Percentiles rank a stretch among this genome's conserved stretches.
These are phyloP conservation scores for Trichoderma sp. DNA, from an alignment of 2,329 filamentous ascomycete species.

Conservation along the genomic window DNA sequence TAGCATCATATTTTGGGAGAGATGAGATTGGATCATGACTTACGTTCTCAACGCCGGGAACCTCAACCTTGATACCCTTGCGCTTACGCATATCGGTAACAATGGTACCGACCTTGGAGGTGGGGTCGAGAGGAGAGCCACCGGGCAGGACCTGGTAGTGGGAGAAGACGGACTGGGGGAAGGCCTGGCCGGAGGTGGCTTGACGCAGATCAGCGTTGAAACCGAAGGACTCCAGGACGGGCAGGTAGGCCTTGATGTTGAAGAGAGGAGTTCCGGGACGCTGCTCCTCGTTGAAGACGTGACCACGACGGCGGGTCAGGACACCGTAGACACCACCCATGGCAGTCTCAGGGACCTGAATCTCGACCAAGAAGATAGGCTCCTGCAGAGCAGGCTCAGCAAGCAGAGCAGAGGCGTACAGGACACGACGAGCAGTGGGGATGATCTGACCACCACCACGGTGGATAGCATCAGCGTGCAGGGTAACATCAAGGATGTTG, in stretches of 20 bases:
- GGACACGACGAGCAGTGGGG: conserved; percentile 93
- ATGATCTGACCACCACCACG: conserved; percentile 99
- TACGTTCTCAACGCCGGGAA: conserved; percentile 94
- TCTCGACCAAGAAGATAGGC: conserved; percentile 98
- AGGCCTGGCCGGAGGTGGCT: conserved; percentile 93
- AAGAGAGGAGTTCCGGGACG: conserved; percentile 98
- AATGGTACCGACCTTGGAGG: conserved; percentile 78
- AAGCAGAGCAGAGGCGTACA: conserved; percentile 90
- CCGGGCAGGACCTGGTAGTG: conserved; percentile 97
- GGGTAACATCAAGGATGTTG: conserved; percentile 99
- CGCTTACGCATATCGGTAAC: conserved; percentile 94
- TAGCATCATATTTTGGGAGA: conserved; percentile 22
- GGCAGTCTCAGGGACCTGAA: conserved; percentile 96
- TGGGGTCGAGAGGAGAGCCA: conserved; percentile 84
- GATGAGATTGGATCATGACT: conserved; percentile 48
- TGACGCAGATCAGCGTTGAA: conserved; percentile 97
- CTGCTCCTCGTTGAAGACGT: conserved; percentile 99
- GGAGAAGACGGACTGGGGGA: conserved; percentile 98
- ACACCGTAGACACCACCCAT: conserved; percentile 99
- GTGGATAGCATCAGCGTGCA: conserved; percentile 99
- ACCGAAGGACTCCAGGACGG: conserved; percentile 97
- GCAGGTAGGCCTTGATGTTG: conserved; percentile 97
- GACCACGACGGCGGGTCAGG: conserved; percentile 94
- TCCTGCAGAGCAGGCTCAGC: conserved; percentile 90
- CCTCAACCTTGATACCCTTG: conserved; percentile 98